These are phyloP conservation scores for Mortierella sp. DNA, from an alignment of 371 early-diverging fungal species.

Conservation along the genomic window DNA sequence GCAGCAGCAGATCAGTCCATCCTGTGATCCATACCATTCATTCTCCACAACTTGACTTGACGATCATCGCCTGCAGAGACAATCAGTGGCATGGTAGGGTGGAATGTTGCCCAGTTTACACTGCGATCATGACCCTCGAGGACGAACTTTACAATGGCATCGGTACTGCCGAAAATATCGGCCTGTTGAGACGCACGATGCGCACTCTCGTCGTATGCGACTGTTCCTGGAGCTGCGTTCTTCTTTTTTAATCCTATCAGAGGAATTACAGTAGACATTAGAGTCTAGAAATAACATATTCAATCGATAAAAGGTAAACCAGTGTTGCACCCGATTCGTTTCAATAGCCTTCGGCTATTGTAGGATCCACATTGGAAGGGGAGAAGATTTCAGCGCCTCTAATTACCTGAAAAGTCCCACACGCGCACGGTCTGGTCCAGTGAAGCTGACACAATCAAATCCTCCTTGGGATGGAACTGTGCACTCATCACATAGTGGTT, in stretches of 20 bases:
- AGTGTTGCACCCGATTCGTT: no score
- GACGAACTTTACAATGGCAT: slow-evolving; percentile 97
- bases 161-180: slow-evolving; percentile 94
- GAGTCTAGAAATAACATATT: background rate
- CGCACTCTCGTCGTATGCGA: slow-evolving; percentile 69
- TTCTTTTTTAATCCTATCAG: slow-evolving; percentile 82
- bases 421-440: slow-evolving; percentile 99
- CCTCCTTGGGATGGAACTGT: slow-evolving; percentile 96
- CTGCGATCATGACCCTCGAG: slow-evolving; percentile 99
- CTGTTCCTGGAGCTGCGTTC: slow-evolving; percentile 71
- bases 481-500: slow-evolving; percentile 99
- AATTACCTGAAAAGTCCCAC: slow-evolving; percentile 96
- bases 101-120: slow-evolving; percentile 98
- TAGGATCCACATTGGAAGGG: no score
- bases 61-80: slow-evolving; percentile 98
- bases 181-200: slow-evolving; percentile 69
- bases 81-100: slow-evolving; percentile 93
- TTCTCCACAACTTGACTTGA: slow-evolving; percentile 98
- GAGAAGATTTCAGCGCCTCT: no score
- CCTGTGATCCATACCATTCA: slow-evolving; percentile 74
- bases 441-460: slow-evolving; percentile 95
- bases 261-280: background rate
- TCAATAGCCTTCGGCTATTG: no score
- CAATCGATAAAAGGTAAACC: no score
- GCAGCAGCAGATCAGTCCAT: no score